Conservation (phyloP, 371 early-diverging fungal species). For the Mortierella sp. region DNA sequence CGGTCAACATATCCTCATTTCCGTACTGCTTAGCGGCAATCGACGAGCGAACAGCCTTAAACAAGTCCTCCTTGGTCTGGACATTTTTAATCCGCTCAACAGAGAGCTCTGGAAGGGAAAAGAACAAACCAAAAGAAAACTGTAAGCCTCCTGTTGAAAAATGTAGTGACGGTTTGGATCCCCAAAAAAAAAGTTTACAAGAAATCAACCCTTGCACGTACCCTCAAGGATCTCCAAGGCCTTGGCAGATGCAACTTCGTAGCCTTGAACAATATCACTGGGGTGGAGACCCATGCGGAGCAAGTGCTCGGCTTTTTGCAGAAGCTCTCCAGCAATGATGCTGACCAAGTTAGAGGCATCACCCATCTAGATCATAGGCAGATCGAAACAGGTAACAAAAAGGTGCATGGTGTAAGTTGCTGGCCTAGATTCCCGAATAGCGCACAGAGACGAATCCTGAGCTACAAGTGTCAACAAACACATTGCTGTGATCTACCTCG, state of each 20-base stretch:
- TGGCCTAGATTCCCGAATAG: not conserved
- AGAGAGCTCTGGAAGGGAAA: conserved; percentile 68
- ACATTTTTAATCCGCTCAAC: conserved; percentile 76
- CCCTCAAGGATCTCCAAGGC: conserved; percentile 87
- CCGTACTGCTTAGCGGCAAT: conserved; percentile 96
- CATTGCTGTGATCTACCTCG: conserved; percentile 73
- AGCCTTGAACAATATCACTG: conserved; percentile 95
- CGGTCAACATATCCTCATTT: conserved; percentile 89
- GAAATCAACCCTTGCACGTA: conserved; percentile 47
- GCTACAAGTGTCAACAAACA: not conserved
- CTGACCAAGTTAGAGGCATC: conserved; percentile 97
- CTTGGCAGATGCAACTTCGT: conserved; percentile 89
- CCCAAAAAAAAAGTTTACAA: not conserved
- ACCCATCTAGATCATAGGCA: conserved; percentile 72
- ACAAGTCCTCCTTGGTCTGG: conserved; percentile 68
- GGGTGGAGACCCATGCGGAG: conserved; percentile 96
- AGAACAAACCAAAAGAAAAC: conserved; percentile 3
- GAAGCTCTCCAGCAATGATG: conserved; percentile 94
- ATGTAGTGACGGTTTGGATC: conserved; percentile 11
- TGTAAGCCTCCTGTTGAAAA: not conserved
- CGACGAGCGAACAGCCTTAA: conserved; percentile 81
- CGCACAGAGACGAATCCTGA: not conserved
- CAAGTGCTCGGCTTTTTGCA: conserved; percentile 94
- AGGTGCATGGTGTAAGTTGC: not conserved
- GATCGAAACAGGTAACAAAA: not conserved